These are phyloP conservation scores for Phytophthora agathidicida DNA, from an alignment of 352 stramenopile genomes.

Conservation along the genomic window DNA sequence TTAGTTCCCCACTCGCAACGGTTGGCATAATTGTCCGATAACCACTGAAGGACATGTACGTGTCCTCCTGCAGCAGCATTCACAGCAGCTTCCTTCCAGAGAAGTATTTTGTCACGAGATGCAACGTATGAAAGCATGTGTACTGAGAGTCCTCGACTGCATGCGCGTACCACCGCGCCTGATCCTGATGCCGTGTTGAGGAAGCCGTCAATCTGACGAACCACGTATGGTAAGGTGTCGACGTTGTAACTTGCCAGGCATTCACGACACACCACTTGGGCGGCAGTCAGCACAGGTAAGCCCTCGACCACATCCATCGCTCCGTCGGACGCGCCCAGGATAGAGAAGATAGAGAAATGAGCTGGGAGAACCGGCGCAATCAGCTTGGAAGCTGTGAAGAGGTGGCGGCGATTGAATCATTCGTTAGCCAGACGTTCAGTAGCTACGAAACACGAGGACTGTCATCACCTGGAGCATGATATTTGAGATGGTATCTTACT, in stretches of 20 bases:
- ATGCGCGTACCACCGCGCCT: background rate
- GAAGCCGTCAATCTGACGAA: background rate
- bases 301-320: background rate
- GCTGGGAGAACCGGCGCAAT: background rate
- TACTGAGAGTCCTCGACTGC: background rate
- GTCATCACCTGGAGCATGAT: too few relatives aligned
- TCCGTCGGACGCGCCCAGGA: background rate
- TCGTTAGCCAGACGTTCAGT: too few relatives aligned
- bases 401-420: too few relatives aligned
- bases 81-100: slow-evolving; percentile 1
- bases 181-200: background rate
- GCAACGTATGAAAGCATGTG: slow-evolving; percentile 7
- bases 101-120: background rate
- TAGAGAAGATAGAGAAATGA: slow-evolving; percentile 1
- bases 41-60: slow-evolving; percentile 12
- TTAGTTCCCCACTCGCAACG: slow-evolving; percentile 2
- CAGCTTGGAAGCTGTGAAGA: too few relatives aligned
- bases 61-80: slow-evolving; percentile 28
- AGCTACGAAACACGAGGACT: too few relatives aligned
- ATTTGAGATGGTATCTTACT: too few relatives aligned
- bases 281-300: slow-evolving; percentile 3
- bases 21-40: slow-evolving; percentile 11
- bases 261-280: slow-evolving; percentile 5
- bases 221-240: background rate
- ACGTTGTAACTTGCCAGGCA: background rate